These are phyloP conservation scores for Thielaviopsis punctulata DNA, from an alignment of 2,329 filamentous ascomycete genomes.

Conservation along the genomic window DNA sequence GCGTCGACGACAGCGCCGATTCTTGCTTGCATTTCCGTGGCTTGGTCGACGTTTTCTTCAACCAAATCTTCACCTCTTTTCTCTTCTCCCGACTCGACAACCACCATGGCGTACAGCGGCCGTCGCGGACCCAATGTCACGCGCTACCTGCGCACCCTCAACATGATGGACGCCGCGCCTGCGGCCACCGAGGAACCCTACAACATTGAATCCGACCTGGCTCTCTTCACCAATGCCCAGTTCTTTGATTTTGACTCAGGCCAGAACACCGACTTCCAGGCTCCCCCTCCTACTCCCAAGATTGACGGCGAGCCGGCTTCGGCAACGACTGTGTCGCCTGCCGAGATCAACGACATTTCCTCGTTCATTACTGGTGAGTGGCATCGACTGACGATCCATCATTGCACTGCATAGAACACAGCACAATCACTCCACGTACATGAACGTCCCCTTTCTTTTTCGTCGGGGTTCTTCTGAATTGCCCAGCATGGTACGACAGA, in stretches of 20 bases:
- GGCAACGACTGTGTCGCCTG: slow-evolving; percentile 11
- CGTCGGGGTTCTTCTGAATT: too few species aligned
- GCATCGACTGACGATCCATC: not conserved
- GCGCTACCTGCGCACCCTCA: slow-evolving; percentile 74
- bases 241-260: slow-evolving; percentile 65
- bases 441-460: not conserved
- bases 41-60: not conserved
- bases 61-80: not conserved
- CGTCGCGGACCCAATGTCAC: slow-evolving; percentile 75
- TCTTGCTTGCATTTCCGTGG: not conserved
- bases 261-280: slow-evolving; percentile 40
- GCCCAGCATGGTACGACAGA: not conserved
- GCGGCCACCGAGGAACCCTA: slow-evolving; percentile 38
- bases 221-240: slow-evolving; percentile 66
- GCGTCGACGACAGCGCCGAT: not conserved
- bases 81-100: not conserved
- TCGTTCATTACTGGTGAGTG: slow-evolving; percentile 14
- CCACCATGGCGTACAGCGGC: slow-evolving; percentile 52
- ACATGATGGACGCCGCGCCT: slow-evolving; percentile 47
- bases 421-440: not conserved
- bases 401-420: not conserved
- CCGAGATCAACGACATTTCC: slow-evolving; percentile 16
- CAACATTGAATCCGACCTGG: slow-evolving; percentile 53
- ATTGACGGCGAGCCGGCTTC: slow-evolving; percentile 20
- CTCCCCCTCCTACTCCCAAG: slow-evolving; percentile 25